Conservation (phyloP, 2,329 filamentous ascomycete genomes). For the Colletotrichum limetticola region DNA sequence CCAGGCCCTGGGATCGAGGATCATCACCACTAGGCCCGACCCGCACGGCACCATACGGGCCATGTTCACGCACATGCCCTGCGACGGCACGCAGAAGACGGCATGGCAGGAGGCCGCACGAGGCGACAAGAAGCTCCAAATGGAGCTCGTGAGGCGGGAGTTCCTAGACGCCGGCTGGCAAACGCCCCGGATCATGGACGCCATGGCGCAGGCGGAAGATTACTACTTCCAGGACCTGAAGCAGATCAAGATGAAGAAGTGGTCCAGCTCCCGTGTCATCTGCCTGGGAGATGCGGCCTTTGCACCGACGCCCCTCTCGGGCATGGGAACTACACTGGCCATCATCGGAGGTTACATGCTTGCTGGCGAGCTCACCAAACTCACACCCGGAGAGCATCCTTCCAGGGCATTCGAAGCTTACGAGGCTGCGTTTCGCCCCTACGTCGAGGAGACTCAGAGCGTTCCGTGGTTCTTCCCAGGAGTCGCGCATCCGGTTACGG, state of each 20-base stretch:
- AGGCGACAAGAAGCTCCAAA: slow-evolving; percentile 43
- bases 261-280: slow-evolving; percentile 50
- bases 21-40: slow-evolving; percentile 13
- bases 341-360: slow-evolving; percentile 62
- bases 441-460: slow-evolving; percentile 26
- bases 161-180: slow-evolving; percentile 56
- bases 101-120: not conserved
- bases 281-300: slow-evolving; percentile 61
- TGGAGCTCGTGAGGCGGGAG: slow-evolving; percentile 44
- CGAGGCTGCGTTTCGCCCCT: slow-evolving; percentile 25
- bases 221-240: slow-evolving; percentile 55
- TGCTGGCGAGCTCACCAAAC: slow-evolving; percentile 55
- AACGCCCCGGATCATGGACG: slow-evolving; percentile 41
- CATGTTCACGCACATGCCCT: slow-evolving; percentile 17
- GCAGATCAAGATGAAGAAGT: slow-evolving; percentile 51
- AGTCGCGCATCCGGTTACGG: slow-evolving; percentile 17
- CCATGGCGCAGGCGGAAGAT: slow-evolving; percentile 46
- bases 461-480: slow-evolving; percentile 20
- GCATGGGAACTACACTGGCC: slow-evolving; percentile 56
- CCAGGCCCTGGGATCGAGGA: slow-evolving; percentile 15
- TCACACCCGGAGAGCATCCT: slow-evolving; percentile 5
- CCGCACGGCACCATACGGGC: slow-evolving; percentile 29
- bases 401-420: slow-evolving; percentile 27
- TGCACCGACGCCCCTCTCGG: slow-evolving; percentile 55
- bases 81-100: not conserved